Evolutionary conservation across 179 eudicot genomes (phyloP), one percentile per base, ranked within the genome.

Genomic region (Camellia oleifera): DNA sequence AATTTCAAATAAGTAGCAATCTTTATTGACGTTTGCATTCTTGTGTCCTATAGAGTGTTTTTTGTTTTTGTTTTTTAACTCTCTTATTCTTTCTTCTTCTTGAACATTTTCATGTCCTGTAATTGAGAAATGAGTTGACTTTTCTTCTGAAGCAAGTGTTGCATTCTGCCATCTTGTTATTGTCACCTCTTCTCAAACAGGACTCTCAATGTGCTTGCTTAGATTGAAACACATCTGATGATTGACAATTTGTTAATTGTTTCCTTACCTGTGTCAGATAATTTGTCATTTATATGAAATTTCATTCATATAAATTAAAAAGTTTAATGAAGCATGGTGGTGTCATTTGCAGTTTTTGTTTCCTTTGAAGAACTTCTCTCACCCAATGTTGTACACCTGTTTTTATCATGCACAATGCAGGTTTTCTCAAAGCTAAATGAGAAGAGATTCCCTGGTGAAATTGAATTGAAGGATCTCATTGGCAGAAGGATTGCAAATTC

Each of bases 371-470:
- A 20, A 61, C 5, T 8, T 70, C 20, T 56, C 77, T 26, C 48
- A 56, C 50, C 11, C 1, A 53, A 14, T 76, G 20, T 45, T 20
- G 60, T 3, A 5, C 54, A 1, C n/a, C 42, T 72, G 32, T 60
- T 56, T 44, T 12, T 18, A 17, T 78, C 60, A 69, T 82, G 40
- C 44, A 42, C 10, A 65, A 67, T 74, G 58, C 77, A 89, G 91
- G 87, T 87, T 71, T 89, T 87, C 83, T 89, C 91, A 0, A 89
- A 89, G 79, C 84, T 89, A 12, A 82, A 81, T 79, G 84, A 82
- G 86, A 78, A 84, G 12, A 82, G 91, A 71, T 89, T 89, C 76
- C 91, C 91, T 5, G 88, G 88, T 1, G 91, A 89, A 69, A 85
- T 89, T 14, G 91, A 89, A 83, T 71, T 89, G 83, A 87, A 81